Conservation (phyloP, 129 eudicot genomes). For the Helianthus tuberosus region DNA sequence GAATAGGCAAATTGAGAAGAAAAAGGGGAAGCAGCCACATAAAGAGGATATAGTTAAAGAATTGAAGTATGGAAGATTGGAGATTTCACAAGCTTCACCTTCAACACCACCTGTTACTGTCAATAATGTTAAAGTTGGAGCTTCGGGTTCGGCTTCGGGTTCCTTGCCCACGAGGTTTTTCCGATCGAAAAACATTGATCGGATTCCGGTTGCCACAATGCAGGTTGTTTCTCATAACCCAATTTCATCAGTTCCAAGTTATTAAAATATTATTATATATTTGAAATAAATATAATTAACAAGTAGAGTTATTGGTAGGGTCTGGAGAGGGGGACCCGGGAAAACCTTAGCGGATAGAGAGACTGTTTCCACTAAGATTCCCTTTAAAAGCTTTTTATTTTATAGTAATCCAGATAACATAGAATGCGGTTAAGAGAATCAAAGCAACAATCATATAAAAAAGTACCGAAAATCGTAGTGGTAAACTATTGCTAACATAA, state of each 20-base stretch:
- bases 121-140: constrained; percentile 72
- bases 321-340: no score
- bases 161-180: constrained; percentile 51
- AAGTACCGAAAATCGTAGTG: no score
- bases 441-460: no score
- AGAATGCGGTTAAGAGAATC: no score
- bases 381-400: no score
- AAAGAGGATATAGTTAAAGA: constrained; percentile 47
- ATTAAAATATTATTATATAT: background rate
- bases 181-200: constrained; percentile 83
- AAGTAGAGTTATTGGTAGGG: no score
- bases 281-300: no score
- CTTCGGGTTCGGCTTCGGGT: constrained; percentile 24
- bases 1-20: constrained; percentile 72
- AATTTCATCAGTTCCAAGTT: background rate
- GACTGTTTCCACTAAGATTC: no score
- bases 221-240: constrained; percentile 55
- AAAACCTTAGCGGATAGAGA: no score
- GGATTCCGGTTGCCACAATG: constrained; percentile 62
- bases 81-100: constrained; percentile 49
- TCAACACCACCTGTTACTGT: constrained; percentile 30
- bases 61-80: constrained; percentile 77
- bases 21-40: constrained; percentile 49
- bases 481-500: no score
- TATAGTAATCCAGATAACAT: no score